Base-by-base conservation (phyloP, 768 basidiomycete genomes). In the Flagelloscypha sp. region DNA sequence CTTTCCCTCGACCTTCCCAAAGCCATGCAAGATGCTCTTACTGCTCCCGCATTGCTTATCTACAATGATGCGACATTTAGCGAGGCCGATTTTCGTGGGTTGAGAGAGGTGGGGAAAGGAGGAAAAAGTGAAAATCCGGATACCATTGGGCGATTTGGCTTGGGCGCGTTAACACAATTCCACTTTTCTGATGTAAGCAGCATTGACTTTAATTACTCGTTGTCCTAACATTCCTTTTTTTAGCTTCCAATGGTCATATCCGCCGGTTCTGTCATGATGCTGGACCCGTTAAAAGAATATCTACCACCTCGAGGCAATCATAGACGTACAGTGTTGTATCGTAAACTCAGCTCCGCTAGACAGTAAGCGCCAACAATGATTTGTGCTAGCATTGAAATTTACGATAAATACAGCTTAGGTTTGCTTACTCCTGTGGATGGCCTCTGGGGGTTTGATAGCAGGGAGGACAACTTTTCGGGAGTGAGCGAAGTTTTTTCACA, bases 111-210 rank as follows among this genome's bases (percentile, higher is more conserved):
- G 9, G 57, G 57, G 8, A 29, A 38, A 5, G 55, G 56, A 2
- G 50, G 54, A 2, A 57, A 59, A 32, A 36, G 30, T 2, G 48
- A 35, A 7, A 27, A 45, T n/a, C 36, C 31, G 3, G 48, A 49
- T 24, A 45, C 46, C 8, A 58, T 57, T 16, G 57, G 57, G 3
- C 47, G 45, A 6, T 59, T 56, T 40, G 57, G 57, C 2, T 40
- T 56, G 8, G 57, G 57, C 1, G 48, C 55, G 2, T 37, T 59
- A 11, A 45, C 47, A 0, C 38, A 55, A 21, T 59, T 49, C 29
- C 57, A 58, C 38, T 55, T 58, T 27, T 39, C 47, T 6, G 56
- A 58, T 23, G 56, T 57, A 22, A 8, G 42, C 38, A 28, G 9
- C 18, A 16, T 21, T 12, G 8, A 24, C 15, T 19, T 17, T 18